Base-by-base conservation (phyloP, 2,329 filamentous ascomycete genomes). In the Amylocarpus encephaloides region DNA sequence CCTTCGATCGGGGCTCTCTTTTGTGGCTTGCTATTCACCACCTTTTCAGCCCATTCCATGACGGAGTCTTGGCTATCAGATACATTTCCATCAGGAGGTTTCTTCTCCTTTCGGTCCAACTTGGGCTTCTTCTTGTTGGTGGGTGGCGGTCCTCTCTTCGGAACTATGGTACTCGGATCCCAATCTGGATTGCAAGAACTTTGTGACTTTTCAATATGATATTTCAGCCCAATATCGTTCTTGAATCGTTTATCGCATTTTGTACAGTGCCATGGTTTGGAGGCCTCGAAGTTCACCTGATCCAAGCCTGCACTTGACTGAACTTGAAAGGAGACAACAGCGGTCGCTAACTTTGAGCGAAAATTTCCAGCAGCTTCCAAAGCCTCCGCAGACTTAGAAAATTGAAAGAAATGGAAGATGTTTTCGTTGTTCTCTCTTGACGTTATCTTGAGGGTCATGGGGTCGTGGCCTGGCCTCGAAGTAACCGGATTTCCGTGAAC, bases 191-290 rank as follows among this genome's bases (percentile, higher is more conserved):
- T 67, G 49, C 66, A 67, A 3, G 56, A 43, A 5, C 59, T 61
- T 19, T 61, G 54, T 6, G 65, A 60, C 45, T 63, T 63, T 2
- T 48, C 59, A 1, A 59, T 30, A 52, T 67, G 66, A 48, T 67
- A 67, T 42, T 64, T 57, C 3, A 67, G 50, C 15, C 66, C 66
- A n/a, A 60, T 59, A 7, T 59, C 50, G 43, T 66, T 66, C 44
- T 64, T 66, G 47, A 62, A 67, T 40, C 57, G 45, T 1, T 53
- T 48, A 5, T 50, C 55, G 46, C 66, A 67, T 12, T 50, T 60
- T 2, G 59, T 52, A 44, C 66, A 67, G 13, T 51, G 51, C 48
- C 57, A 67, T 12, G 64, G 60, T 40, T 62, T 64, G 5, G 41
- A 44, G 1, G 51, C 55, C n/a, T 57, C 52, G 1, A 51, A 11